phyloP scores from a whole-genome alignment of 345 rosid species.

The Rhodamnia rubescens region DNA sequence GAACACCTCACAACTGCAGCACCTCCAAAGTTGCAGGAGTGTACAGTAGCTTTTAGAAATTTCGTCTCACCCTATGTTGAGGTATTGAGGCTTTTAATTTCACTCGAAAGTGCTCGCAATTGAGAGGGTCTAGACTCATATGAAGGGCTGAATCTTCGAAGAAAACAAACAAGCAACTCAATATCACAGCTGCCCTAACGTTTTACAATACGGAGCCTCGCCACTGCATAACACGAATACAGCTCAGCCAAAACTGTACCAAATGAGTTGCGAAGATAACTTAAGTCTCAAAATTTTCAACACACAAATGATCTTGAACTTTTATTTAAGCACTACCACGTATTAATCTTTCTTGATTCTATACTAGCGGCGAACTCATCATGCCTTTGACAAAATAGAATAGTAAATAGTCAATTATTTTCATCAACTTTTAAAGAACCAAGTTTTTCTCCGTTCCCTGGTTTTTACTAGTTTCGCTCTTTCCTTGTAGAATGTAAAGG shows the following conservation, averaged over 20 bases:
- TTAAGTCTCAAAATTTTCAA: neutral
- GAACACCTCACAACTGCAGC: too few relatives aligned
- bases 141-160: too few relatives aligned
- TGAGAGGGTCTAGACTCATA: too few relatives aligned
- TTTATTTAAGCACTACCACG: neutral
- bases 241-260: neutral
- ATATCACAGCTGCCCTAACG: too few relatives aligned
- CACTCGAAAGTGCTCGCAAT: too few relatives aligned
- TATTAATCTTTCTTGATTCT: neutral
- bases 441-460: too few relatives aligned
- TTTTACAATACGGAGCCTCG: too few relatives aligned
- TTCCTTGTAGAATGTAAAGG: too few relatives aligned
- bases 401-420: neutral
- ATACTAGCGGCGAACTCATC: neutral
- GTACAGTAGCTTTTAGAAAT: neutral
- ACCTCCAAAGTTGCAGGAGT: neutral
- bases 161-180: too few relatives aligned
- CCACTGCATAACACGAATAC: neutral
- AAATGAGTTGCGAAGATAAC: neutral
- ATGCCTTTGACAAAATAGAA: neutral
- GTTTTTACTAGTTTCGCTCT: too few relatives aligned
- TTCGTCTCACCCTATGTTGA: neutral
- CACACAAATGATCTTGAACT: neutral
- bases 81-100: too few relatives aligned
- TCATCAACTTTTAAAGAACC: too few relatives aligned